Evolutionary conservation across 2,329 filamentous ascomycete species (phyloP), one percentile per base, ranked within the genome.

Genomic region (Neurospora sp.): DNA sequence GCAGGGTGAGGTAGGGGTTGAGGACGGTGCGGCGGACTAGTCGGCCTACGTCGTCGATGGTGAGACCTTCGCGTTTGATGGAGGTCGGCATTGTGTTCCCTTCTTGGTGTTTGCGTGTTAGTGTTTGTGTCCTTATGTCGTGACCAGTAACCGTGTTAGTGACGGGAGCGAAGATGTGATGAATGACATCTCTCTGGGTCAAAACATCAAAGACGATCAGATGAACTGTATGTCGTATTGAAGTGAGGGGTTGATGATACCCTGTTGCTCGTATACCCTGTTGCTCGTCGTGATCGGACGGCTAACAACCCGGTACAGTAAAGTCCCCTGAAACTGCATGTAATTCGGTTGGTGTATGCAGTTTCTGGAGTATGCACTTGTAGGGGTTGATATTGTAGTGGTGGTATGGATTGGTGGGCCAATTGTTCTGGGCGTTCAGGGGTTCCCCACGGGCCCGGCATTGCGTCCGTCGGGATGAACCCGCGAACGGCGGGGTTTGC

Each of bases 21-120:
- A 75, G 69, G 4, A 71, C 42, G 1, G 72, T 72, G 11, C 71
- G 70, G n/a, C 73, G 70, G 62, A 74, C 46, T n/a, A 68, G 23
- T 3, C 71, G 67, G 52, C 43, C 71, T 19, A 74, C 38, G n/a
- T 68, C 68, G 71, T 74, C 73, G 39, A 74, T 66, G 71, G 71
- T 72, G 42, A 72, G 69, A 58, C 73, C 71, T 46, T 74, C 71
- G 36, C 73, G 71, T 28, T 15, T 28, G 46, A 33, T 58, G 15
- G 39, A 23, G 17, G 69, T 68, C 5, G 72, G 68, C 72, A 74
- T 74, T 17, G 62, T 66, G 62, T 38, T n/a, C 17, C 10, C 42
- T 19, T 23, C n/a, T 15, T 58, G 3, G 15, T 42, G 15, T 42
- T 42, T 36, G 33, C 33, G 52, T 62, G 52, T 62, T 33, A 33